Evolutionary conservation across 768 basidiomycete species (phyloP), one percentile per base, ranked within the genome.

Genomic region (Serendipita indica): DNA sequence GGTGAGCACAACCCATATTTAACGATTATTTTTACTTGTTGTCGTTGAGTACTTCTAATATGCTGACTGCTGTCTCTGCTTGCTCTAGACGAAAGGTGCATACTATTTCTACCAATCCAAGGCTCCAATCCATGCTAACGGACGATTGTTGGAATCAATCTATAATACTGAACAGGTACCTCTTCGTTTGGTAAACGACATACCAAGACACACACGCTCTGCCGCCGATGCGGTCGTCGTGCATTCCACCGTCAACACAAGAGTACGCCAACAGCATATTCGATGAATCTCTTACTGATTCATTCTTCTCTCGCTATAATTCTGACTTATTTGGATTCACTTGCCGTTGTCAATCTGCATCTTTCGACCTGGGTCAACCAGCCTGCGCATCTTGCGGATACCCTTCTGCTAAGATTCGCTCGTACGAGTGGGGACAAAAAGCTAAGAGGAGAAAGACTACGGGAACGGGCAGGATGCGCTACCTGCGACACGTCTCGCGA

Each of bases 361-460:
- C 33, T 60, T 45, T 49, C 68, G n/a, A n/a, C n/a, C n/a, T n/a
- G n/a, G n/a, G n/a, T n/a, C n/a, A n/a, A n/a, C n/a, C n/a, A 96
- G 92, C 83, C 61, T 98, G 96, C 75, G 86, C 84, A 22, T 87
- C 89, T 70, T 97, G 96, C 72, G 96, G 94, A 60, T 98, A 91
- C 76, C 96, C 96, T 43, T 75, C 90, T 59, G 93, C 96, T 58
- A 98, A 89, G 75, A 74, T 94, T 67, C 83, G 94, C 68, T 92
- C 89, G 67, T 98, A 83, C 74, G 87, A 97, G 75, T 98, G 96
- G 96, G 91, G 92, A 65, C 79, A 83, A 71, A 99, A 99, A 81
- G 96, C 96, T 58, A 97, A 98, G 83, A 86, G 96, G 74, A 86
- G 94, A 83, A 96, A 94, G 84, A 98, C 94, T 49, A 97, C 96